Evolutionary conservation across 192 early-diverging fungal genomes (phyloP).

Genomic region (Backusella tarrabulga): DNA sequence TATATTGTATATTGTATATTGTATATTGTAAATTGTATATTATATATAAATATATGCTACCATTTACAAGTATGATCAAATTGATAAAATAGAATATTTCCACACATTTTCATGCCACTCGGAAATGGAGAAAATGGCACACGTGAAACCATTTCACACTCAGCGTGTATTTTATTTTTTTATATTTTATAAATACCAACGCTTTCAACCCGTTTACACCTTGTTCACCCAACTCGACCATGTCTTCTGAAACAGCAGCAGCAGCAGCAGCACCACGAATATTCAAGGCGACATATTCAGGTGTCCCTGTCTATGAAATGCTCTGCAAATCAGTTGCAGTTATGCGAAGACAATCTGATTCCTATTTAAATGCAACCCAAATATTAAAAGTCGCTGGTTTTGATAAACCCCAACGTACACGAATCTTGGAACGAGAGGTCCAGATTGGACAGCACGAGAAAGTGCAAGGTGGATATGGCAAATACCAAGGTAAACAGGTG

Average conservation of each 20-base stretch:
- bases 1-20: too few relatives aligned
- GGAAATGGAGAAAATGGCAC: not conserved
- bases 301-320: conserved; percentile 94
- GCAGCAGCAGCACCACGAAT: conserved; percentile 43
- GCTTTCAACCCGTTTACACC: not conserved
- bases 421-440: conserved; percentile 90
- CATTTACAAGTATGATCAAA: too few relatives aligned
- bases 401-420: conserved; percentile 86
- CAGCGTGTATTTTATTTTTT: not conserved
- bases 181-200: not conserved
- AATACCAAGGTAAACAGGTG: conserved; percentile 82
- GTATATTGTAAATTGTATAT: too few relatives aligned
- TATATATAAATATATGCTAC: too few relatives aligned
- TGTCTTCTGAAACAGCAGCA: not conserved
- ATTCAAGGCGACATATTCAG: conserved; percentile 91
- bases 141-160: not conserved
- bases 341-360: conserved; percentile 78
- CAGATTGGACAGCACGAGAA: conserved; percentile 87
- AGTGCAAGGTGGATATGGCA: conserved; percentile 97
- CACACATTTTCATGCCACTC: not conserved
- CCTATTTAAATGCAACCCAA: conserved; percentile 95
- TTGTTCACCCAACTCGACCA: not conserved
- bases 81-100: not conserved
- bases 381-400: conserved; percentile 95
- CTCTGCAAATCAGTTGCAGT: conserved; percentile 73